These are phyloP conservation scores for Thielaviopsis musarum DNA, from an alignment of 2,329 filamentous ascomycete genomes.

Conservation along the genomic window DNA sequence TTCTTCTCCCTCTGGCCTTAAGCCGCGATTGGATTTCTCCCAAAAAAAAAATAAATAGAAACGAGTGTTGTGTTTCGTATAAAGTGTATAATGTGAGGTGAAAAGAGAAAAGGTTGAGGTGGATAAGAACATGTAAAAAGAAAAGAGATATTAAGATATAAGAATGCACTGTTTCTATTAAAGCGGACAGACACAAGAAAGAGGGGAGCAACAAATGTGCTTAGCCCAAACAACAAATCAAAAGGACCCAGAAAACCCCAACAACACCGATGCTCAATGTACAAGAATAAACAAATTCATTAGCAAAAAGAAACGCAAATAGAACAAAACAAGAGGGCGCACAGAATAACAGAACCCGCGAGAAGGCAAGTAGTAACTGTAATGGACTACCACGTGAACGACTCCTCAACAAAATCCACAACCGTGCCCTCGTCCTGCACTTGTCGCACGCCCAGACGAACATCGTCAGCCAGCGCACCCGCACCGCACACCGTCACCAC, in stretches of 20 bases:
- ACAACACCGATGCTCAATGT: not conserved
- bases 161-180: not conserved
- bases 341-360: conserved; percentile 3
- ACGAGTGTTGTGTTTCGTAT: not conserved
- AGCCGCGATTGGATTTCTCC: too few relatives aligned
- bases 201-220: not conserved
- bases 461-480: conserved; percentile 59
- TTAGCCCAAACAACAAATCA: not conserved
- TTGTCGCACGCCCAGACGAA: conserved; percentile 48
- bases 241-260: not conserved
- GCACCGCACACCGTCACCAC: conserved; percentile 68
- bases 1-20: too few relatives aligned
- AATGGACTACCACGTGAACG: conserved; percentile 43
- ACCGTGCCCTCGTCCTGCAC: conserved; percentile 43
- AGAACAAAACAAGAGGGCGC: conserved; percentile 2
- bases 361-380: not conserved
- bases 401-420: conserved; percentile 63
- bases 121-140: not conserved
- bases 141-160: not conserved
- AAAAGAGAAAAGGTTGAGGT: too few relatives aligned
- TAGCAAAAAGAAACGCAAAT: not conserved
- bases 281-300: not conserved
- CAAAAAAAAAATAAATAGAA: not conserved
- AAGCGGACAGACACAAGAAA: not conserved
- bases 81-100: not conserved